Evolutionary conservation across 2,329 filamentous ascomycete genomes (phyloP).

Genomic region (Exophiala lecanii-corni): DNA sequence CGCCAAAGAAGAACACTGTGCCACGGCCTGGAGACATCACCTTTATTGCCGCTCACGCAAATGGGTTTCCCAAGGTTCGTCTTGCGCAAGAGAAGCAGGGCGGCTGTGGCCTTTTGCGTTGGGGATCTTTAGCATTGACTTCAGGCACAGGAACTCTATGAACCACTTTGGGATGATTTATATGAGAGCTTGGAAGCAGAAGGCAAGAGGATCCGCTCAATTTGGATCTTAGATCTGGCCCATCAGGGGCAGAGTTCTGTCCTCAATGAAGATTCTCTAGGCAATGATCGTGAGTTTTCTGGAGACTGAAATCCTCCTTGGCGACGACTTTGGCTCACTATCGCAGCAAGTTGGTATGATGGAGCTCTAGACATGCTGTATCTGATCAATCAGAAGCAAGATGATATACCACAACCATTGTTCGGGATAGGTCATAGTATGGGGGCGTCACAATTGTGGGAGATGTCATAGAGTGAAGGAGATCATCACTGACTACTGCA

Average conservation of each 20-base stretch:
- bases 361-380: constrained; percentile 78
- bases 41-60: constrained; percentile 81
- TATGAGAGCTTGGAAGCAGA: constrained; percentile 52
- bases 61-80: constrained; percentile 81
- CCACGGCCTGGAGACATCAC: constrained; percentile 74
- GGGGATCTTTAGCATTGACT: background rate
- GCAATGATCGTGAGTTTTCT: constrained; percentile 78
- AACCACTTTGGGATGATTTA: constrained; percentile 85
- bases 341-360: constrained; percentile 75
- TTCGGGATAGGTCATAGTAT: constrained; percentile 87
- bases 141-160: constrained; percentile 70
- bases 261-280: constrained; percentile 69
- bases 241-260: constrained; percentile 76
- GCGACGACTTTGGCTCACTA: constrained; percentile 22
- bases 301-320: background rate
- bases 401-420: constrained; percentile 73
- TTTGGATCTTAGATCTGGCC: constrained; percentile 88
- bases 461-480: background rate
- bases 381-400: constrained; percentile 77
- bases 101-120: no score
- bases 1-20: constrained; percentile 62
- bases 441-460: constrained; percentile 65
- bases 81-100: no score
- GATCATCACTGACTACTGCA: constrained; percentile 4
- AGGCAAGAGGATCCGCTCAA: constrained; percentile 68